Percentiles rank a stretch among this genome's conserved stretches.
Conservation (phyloP, 495 filamentous ascomycete genomes). For the Hyaloscypha finlandica region DNA sequence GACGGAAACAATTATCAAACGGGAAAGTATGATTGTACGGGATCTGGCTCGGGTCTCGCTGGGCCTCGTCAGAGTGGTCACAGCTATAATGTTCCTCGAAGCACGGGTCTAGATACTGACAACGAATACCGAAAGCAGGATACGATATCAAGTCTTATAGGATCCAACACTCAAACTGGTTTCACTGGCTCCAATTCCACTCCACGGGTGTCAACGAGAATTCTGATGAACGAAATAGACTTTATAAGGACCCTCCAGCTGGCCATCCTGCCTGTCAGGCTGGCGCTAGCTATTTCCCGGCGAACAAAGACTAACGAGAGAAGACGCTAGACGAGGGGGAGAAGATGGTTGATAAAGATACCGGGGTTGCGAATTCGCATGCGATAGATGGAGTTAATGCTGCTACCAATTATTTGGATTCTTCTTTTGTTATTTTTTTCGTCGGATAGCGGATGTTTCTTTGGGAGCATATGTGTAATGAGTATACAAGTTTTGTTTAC, state of each 20-base stretch:
- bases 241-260: conserved; percentile 21
- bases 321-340: neutral
- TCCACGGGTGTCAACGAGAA: neutral
- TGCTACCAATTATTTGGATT: neutral
- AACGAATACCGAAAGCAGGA: conserved; percentile 5
- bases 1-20: neutral
- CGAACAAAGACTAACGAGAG: no score
- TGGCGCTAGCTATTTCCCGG: neutral
- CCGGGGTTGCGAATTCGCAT: neutral
- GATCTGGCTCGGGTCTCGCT: conserved; percentile 1
- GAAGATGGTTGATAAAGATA: neutral
- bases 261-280: neutral
- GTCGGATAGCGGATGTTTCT: no score
- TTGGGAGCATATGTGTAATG: no score
- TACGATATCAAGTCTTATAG: neutral
- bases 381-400: neutral
- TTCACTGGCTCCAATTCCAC: neutral
- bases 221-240: conserved; percentile 15
- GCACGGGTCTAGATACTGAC: conserved; percentile 1
- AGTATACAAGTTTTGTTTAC: no score
- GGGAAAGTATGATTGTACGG: neutral
- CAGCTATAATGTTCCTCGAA: neutral
- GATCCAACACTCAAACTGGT: neutral
- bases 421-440: neutral
- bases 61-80: neutral